Percentiles rank a stretch among this genome's conserved stretches.
Conservation (phyloP, 495 filamentous ascomycete species). For the Chaetomium tenue region DNA sequence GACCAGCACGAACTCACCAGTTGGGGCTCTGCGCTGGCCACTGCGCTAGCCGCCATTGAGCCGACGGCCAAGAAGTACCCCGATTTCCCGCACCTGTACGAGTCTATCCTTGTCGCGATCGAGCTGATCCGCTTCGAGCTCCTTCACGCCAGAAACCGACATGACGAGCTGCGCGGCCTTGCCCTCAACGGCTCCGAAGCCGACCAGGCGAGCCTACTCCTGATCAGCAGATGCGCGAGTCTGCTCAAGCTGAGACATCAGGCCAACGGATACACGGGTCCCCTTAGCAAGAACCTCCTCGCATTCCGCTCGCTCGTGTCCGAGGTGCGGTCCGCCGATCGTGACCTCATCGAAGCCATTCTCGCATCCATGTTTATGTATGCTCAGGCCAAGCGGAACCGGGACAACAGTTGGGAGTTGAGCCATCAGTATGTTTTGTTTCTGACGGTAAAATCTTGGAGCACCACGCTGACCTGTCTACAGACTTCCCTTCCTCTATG, state of each 20-base stretch:
- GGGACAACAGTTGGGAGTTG: conserved; percentile 67
- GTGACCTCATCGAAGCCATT: conserved; percentile 80
- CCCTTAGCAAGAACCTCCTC: conserved; percentile 83
- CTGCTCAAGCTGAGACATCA: conserved; percentile 79
- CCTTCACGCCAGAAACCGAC: conserved; percentile 62
- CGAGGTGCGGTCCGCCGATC: conserved; percentile 69
- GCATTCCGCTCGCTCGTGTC: conserved; percentile 81
- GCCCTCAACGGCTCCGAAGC: conserved; percentile 51
- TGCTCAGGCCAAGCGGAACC: conserved; percentile 69
- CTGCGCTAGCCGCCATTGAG: conserved; percentile 61
- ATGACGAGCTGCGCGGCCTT: conserved; percentile 50
- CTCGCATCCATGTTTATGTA: conserved; percentile 75
- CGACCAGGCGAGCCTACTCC: conserved; percentile 66
- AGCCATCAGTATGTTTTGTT: conserved; percentile 61
- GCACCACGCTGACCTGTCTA: conserved; percentile 36
- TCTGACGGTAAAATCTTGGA: conserved; percentile 2
- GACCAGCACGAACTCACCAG: conserved; percentile 74
- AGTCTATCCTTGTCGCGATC: conserved; percentile 63
- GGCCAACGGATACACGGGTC: conserved; percentile 88
- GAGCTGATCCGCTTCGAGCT: conserved; percentile 76
- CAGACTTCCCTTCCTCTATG: conserved; percentile 81
- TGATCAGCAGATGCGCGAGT: conserved; percentile 81
- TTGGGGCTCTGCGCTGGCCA: conserved; percentile 78
- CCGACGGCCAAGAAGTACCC: conserved; percentile 60
- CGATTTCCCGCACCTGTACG: conserved; percentile 45